Evolutionary conservation across 768 basidiomycete genomes (phyloP).

Genomic region (Amyloporia xantha): DNA sequence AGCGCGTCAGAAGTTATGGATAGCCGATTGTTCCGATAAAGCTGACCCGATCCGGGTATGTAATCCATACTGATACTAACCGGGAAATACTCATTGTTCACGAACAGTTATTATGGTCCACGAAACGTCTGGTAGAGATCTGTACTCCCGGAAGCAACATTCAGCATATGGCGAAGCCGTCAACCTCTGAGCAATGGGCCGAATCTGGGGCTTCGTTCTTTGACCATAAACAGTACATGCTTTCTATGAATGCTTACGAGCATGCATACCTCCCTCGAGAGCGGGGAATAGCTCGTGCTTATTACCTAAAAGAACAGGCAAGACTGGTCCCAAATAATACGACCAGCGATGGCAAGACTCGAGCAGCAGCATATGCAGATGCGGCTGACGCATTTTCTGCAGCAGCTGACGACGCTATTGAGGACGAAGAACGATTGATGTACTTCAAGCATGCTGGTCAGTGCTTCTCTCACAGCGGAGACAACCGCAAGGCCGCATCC

Average conservation of each 20-base stretch:
- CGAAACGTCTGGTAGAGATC: conserved; percentile 37
- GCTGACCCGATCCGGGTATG: conserved; percentile 54
- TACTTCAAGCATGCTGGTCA: conserved; percentile 16
- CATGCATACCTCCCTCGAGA: conserved; percentile 39
- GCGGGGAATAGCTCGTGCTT: conserved; percentile 43
- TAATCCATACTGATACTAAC: background rate
- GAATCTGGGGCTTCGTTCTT: conserved; percentile 35
- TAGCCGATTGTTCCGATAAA: conserved; percentile 53
- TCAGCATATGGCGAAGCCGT: conserved; percentile 48
- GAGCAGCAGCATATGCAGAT: conserved; percentile 29
- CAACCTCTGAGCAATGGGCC: conserved; percentile 42
- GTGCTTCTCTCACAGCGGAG: conserved; percentile 22
- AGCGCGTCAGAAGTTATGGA: conserved; percentile 64
- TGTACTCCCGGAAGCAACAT: conserved; percentile 41
- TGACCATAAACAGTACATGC: conserved; percentile 37
- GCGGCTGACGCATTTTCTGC: conserved; percentile 45
- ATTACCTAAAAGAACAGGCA: conserved; percentile 47
- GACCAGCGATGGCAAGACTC: conserved; percentile 15
- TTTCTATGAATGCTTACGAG: conserved; percentile 48
- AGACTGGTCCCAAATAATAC: conserved; percentile 21
- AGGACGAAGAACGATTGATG: conserved; percentile 18
- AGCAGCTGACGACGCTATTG: conserved; percentile 29
- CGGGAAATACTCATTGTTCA: background rate
- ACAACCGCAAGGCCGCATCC: conserved; percentile 35
- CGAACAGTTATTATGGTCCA: conserved; percentile 45